phyloP scores from a whole-genome alignment of 768 basidiomycete species.

The Lepiota venenata region DNA sequence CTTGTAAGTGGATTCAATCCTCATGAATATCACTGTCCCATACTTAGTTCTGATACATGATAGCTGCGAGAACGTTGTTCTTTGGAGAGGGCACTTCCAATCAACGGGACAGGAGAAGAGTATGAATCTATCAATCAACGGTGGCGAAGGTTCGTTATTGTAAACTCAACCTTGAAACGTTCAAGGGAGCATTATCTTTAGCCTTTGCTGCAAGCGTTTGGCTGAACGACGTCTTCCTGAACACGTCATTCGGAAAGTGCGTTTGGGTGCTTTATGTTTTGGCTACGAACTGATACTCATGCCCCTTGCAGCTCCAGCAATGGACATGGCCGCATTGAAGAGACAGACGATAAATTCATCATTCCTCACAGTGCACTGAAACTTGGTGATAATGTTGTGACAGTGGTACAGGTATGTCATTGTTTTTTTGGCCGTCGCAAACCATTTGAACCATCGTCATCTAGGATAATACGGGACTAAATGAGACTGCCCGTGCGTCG shows the following conservation, averaged over 20 bases:
- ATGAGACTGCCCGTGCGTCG: constrained; percentile 50
- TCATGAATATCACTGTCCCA: neutral
- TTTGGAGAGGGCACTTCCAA: constrained; percentile 82
- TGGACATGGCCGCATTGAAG: constrained; percentile 54
- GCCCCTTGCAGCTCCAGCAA: constrained; percentile 53
- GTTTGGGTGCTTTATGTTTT: constrained; percentile 16
- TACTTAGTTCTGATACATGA: constrained; percentile 6
- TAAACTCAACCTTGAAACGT: neutral
- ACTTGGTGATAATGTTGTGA: constrained; percentile 69
- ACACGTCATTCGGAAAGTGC: constrained; percentile 73
- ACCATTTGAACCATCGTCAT: neutral
- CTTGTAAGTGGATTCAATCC: constrained; percentile 50
- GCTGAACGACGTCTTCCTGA: constrained; percentile 70
- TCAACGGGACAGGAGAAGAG: constrained; percentile 57
- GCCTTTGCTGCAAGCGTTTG: constrained; percentile 84
- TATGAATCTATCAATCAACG: constrained; percentile 76
- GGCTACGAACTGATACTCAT: neutral
- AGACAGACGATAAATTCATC: constrained; percentile 77
- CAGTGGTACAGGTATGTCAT: constrained; percentile 62
- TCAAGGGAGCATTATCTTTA: constrained; percentile 19
- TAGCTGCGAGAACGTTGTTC: constrained; percentile 79
- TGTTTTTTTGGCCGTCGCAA: neutral
- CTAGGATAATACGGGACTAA: constrained; percentile 78
- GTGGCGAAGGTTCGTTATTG: constrained; percentile 59
- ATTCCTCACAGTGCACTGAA: constrained; percentile 40